Evolutionary conservation across 176 grass and related monocot genomes (phyloP).

Genomic region (Paspalum vaginatum): DNA sequence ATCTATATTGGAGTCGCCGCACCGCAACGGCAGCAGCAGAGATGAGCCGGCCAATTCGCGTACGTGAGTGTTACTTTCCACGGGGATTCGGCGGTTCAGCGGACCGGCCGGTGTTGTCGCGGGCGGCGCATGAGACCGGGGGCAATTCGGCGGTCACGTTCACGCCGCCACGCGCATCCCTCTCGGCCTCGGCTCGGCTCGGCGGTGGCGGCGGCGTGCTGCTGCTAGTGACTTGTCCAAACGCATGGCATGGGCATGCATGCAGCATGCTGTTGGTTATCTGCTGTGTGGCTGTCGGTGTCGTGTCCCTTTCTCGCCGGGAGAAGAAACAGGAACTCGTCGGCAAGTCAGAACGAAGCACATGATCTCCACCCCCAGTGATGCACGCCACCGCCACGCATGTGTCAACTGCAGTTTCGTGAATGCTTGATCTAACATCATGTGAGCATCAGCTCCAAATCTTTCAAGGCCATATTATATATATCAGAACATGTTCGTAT

Average conservation of each 20-base stretch:
- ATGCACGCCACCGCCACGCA: too few species aligned
- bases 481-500: too few species aligned
- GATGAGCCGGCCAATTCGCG: too few species aligned
- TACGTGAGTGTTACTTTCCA: too few species aligned
- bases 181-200: too few species aligned
- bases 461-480: too few species aligned
- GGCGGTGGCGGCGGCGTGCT: neutral
- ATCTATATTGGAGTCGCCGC: neutral
- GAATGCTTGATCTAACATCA: too few species aligned
- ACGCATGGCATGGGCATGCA: conserved; percentile 15
- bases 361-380: neutral
- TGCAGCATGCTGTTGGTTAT: neutral
- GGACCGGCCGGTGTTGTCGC: neutral
- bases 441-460: too few species aligned
- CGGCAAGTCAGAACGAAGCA: neutral
- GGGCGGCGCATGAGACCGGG: neutral
- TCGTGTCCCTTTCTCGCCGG: neutral
- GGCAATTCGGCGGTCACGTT: too few species aligned
- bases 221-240: neutral
- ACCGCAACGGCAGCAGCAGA: too few species aligned
- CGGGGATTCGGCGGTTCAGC: neutral
- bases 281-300: conserved; percentile 6
- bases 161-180: too few species aligned
- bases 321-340: neutral
- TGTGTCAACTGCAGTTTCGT: too few species aligned